Percentiles rank a stretch among this genome's conserved stretches.
Conservation (phyloP, 768 basidiomycete species). For the Cystobasidium ongulense region DNA sequence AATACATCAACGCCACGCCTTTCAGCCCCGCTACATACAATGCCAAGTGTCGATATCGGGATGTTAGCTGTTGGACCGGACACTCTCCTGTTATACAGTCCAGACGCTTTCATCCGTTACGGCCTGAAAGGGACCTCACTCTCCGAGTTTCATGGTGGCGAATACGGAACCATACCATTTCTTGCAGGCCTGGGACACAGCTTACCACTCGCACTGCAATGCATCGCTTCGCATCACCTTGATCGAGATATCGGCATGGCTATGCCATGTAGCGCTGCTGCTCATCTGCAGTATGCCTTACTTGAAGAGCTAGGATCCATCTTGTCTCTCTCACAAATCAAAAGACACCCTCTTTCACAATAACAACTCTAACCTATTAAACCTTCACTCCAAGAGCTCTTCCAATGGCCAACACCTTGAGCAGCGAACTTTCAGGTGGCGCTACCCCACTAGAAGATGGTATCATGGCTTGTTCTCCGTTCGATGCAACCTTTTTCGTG, state of each 20-base stretch:
- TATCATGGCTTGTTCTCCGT: not conserved
- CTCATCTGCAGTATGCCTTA: too few species aligned
- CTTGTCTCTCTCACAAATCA: too few species aligned
- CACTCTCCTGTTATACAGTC: not conserved
- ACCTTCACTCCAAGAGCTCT: too few species aligned
- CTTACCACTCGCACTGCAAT: not conserved
- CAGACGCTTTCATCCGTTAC: too few species aligned
- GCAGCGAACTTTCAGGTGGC: not conserved
- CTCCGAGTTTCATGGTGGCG: not conserved
- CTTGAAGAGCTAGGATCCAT: too few species aligned
- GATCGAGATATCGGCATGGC: not conserved
- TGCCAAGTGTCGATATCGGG: not conserved
- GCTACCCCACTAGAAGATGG: not conserved
- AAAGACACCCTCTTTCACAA: too few species aligned
- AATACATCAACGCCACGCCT: too few species aligned
- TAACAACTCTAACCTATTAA: too few species aligned
- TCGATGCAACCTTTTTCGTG: not conserved
- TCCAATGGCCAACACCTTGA: not conserved
- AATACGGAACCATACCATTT: not conserved
- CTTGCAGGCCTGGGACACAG: not conserved
- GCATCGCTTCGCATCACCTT: not conserved
- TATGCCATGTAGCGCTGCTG: not conserved
- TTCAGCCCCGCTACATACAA: not conserved
- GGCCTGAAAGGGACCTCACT: not conserved
- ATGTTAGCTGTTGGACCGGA: not conserved